Conservation (phyloP, 2,329 filamentous ascomycete species). For the Fusarium xylarioides region DNA sequence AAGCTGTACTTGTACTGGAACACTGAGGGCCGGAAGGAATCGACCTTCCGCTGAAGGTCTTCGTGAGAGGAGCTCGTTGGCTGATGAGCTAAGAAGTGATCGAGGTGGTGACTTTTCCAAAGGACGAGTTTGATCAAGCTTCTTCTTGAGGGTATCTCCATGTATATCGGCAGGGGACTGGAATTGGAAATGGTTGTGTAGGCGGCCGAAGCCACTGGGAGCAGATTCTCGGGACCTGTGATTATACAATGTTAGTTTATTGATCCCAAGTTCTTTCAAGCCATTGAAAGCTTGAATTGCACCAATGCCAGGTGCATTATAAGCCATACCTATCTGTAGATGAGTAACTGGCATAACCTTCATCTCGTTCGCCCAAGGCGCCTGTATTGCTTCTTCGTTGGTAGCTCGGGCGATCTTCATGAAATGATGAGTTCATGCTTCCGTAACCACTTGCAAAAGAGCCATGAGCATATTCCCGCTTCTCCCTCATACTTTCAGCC, state of each 20-base stretch:
- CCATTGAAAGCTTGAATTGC: not conserved
- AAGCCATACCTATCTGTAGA: slow-evolving; percentile 50
- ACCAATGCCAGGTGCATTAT: not conserved
- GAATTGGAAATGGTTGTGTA: slow-evolving; percentile 61
- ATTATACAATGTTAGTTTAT: slow-evolving; percentile 29
- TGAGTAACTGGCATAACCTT: slow-evolving; percentile 56
- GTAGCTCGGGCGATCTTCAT: slow-evolving; percentile 48
- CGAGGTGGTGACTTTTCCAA: slow-evolving; percentile 58
- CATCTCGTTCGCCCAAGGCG: slow-evolving; percentile 46
- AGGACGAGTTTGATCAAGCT: slow-evolving; percentile 59
- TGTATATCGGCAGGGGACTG: slow-evolving; percentile 57
- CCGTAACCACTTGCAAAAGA: slow-evolving; percentile 52
- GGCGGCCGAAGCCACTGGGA: slow-evolving; percentile 56
- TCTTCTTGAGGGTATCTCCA: slow-evolving; percentile 62
- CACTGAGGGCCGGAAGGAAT: slow-evolving; percentile 49
- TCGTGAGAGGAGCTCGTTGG: slow-evolving; percentile 50
- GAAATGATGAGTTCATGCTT: slow-evolving; percentile 49
- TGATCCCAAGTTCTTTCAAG: not conserved
- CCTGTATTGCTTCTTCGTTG: slow-evolving; percentile 44
- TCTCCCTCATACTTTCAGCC: slow-evolving; percentile 44
- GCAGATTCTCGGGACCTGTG: slow-evolving; percentile 54
- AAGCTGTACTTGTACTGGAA: slow-evolving; percentile 55
- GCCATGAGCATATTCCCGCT: slow-evolving; percentile 43
- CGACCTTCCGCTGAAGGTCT: slow-evolving; percentile 52
- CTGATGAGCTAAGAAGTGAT: slow-evolving; percentile 55